Evolutionary conservation across 2,329 filamentous ascomycete genomes (phyloP), one percentile per base, ranked within the genome.

Genomic region (Emericellopsis atlantica): DNA sequence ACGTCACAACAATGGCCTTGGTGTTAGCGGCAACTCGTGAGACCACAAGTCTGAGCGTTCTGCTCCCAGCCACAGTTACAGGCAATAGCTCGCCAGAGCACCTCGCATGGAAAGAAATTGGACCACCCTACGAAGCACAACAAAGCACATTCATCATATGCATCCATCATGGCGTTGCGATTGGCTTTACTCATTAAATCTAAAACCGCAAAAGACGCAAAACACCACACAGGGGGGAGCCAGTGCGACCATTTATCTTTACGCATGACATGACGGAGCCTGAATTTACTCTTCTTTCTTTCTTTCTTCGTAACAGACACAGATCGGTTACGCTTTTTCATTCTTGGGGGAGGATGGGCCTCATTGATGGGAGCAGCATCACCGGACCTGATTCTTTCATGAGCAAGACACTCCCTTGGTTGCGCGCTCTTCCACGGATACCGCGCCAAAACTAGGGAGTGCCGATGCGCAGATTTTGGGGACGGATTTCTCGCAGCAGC

Each of bases 1-100:
- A 23, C 68, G 68, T 37, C 71, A 67, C 44, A 69, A 63, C 46
- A 64, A 68, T 18, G 66, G 66, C 22, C 58, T 69, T 36, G 70
- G 73, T 45, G 62, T 73, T 10, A 69, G 72, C 10, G 60, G 61
- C 35, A 64, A 64, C 42, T 59, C 55, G 49, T 66, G 53, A 61
- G 34, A n/a, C 29, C 4, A 5, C 11, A 23, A 16, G 4, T 29
- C 26, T 29, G 26, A 9, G 26, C 8, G 26, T 6, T 29, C 12
- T 9, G 8, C 26, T 29, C 26, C 26, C 26, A 29, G 12, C 6
- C 3, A 29, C 26, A 18, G 15, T 14, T 7, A 18, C n/a, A 9
- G n/a, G n/a, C 15, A 11, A 18, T 12, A 26, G 22, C 23, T 16
- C 37, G 26, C 12, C 14, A 9, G 14, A 39, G 12, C 26, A 12